Conservation (phyloP, 2,329 filamentous ascomycete species). For the Colletotrichum lindemuthianum region DNA sequence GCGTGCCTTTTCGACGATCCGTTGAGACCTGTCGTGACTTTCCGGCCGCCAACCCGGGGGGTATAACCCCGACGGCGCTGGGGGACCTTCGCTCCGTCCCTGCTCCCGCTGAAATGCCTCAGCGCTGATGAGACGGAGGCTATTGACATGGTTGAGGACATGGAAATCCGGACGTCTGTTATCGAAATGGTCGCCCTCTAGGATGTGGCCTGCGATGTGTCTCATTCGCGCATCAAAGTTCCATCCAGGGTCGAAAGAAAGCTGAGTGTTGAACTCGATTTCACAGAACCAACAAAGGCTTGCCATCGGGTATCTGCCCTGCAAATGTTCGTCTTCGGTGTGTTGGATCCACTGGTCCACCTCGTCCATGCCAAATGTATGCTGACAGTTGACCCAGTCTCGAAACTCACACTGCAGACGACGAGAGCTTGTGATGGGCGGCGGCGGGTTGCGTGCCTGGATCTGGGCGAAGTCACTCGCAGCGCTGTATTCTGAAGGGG, state of each 20-base stretch:
- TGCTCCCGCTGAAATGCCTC: slow-evolving; percentile 12
- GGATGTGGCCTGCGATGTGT: slow-evolving; percentile 60
- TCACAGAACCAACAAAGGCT: slow-evolving; percentile 64
- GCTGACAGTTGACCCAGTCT: slow-evolving; percentile 47
- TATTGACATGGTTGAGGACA: slow-evolving; percentile 23
- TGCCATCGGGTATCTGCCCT: slow-evolving; percentile 45
- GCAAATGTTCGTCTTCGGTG: slow-evolving; percentile 49
- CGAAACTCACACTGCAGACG: slow-evolving; percentile 58
- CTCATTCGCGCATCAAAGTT: slow-evolving; percentile 56
- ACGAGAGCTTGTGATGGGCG: slow-evolving; percentile 18
- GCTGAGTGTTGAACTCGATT: slow-evolving; percentile 43
- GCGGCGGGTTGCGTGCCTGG: background rate
- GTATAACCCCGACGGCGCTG: background rate
- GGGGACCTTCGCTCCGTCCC: slow-evolving; percentile 16
- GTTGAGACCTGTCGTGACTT: background rate
- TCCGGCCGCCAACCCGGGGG: slow-evolving; percentile 11
- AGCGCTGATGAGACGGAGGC: background rate
- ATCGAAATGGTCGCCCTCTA: slow-evolving; percentile 37
- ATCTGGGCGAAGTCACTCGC: slow-evolving; percentile 15
- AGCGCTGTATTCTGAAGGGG: slow-evolving; percentile 38
- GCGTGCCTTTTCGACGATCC: background rate
- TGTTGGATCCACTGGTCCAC: slow-evolving; percentile 58
- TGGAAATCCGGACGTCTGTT: slow-evolving; percentile 29
- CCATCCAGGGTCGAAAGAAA: slow-evolving; percentile 22
- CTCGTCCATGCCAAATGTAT: slow-evolving; percentile 50